Conservation (phyloP, 1,139 yeast species). For the Lodderomyces orthopsilosis region DNA sequence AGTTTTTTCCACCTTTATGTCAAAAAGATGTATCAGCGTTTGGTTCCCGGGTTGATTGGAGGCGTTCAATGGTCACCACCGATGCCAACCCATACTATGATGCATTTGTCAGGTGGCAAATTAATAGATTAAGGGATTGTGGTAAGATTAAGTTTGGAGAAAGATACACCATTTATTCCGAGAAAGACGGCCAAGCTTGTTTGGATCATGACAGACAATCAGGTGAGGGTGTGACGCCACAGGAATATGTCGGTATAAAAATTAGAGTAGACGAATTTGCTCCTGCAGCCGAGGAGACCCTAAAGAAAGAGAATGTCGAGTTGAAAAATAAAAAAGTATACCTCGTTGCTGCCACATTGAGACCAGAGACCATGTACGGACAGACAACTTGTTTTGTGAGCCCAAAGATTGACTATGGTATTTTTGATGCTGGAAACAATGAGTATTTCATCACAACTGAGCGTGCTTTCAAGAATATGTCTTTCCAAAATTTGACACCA, state of each 20-base stretch:
- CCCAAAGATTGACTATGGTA: conserved; percentile 89
- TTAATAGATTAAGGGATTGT: conserved; percentile 78
- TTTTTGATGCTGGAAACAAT: conserved; percentile 80
- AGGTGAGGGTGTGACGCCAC: conserved; percentile 97
- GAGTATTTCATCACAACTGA: conserved; percentile 84
- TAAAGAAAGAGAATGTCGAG: conserved; percentile 44
- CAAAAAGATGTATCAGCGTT: conserved; percentile 74
- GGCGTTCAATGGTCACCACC: conserved; percentile 94
- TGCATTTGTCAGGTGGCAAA: conserved; percentile 95
- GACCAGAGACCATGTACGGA: conserved; percentile 99
- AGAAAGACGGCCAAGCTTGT: conserved; percentile 98
- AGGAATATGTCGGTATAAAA: conserved; percentile 93
- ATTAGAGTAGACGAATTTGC: conserved; percentile 67
- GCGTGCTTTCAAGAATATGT: conserved; percentile 98
- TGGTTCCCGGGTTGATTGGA: conserved; percentile 98
- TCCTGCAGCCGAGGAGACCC: conserved; percentile 48
- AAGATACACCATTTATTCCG: conserved; percentile 95
- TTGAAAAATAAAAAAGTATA: conserved; percentile 58
- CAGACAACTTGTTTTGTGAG: conserved; percentile 98
- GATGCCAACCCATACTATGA: conserved; percentile 95
- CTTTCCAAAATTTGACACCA: conserved; percentile 91
- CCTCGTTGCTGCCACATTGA: conserved; percentile 93
- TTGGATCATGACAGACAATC: conserved; percentile 98
- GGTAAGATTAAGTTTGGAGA: conserved; percentile 97
- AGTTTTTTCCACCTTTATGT: conserved; percentile 88